Evolutionary conservation across 2,329 filamentous ascomycete species (phyloP).

Genomic region (Fusarium buxicola): DNA sequence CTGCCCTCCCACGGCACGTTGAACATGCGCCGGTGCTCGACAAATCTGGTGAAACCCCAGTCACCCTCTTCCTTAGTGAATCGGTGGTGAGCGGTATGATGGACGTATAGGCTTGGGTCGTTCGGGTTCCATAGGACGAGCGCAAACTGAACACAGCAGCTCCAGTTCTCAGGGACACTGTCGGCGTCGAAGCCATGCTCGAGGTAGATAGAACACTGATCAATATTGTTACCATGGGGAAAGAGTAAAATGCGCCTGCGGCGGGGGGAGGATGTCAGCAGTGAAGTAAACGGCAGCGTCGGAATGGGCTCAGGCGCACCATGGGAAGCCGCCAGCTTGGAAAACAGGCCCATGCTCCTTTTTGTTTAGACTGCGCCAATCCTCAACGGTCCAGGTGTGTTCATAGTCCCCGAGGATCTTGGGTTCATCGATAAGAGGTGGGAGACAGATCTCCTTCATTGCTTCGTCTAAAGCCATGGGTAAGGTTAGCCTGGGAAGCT

Average conservation of each 20-base stretch:
- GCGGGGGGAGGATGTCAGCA: constrained; percentile 32
- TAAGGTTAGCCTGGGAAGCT: constrained; percentile 35
- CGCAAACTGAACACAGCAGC: constrained; percentile 95
- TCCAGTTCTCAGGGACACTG: constrained; percentile 90
- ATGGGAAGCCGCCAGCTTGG: constrained; percentile 86
- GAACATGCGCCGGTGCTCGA: constrained; percentile 88
- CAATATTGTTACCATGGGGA: constrained; percentile 92
- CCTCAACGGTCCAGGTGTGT: constrained; percentile 87
- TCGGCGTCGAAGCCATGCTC: constrained; percentile 88
- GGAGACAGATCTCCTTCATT: constrained; percentile 84
- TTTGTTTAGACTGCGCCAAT: constrained; percentile 81
- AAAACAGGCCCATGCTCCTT: constrained; percentile 92
- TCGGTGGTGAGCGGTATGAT: constrained; percentile 90
- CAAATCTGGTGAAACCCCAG: constrained; percentile 98
- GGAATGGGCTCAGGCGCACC: constrained; percentile 61
- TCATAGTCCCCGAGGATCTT: constrained; percentile 80
- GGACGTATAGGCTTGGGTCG: constrained; percentile 85
- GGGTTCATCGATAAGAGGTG: constrained; percentile 78
- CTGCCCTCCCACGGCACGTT: constrained; percentile 78
- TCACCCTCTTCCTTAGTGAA: constrained; percentile 97
- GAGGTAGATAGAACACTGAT: constrained; percentile 93
- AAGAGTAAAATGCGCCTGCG: constrained; percentile 92
- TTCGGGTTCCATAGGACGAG: constrained; percentile 95
- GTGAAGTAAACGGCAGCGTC: constrained; percentile 44
- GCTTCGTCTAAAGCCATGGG: constrained; percentile 71